Percentiles rank a stretch among this genome's conserved stretches.
These are phyloP conservation scores for Thelephora aurantiotincta DNA, from an alignment of 768 basidiomycete species.

Conservation along the genomic window DNA sequence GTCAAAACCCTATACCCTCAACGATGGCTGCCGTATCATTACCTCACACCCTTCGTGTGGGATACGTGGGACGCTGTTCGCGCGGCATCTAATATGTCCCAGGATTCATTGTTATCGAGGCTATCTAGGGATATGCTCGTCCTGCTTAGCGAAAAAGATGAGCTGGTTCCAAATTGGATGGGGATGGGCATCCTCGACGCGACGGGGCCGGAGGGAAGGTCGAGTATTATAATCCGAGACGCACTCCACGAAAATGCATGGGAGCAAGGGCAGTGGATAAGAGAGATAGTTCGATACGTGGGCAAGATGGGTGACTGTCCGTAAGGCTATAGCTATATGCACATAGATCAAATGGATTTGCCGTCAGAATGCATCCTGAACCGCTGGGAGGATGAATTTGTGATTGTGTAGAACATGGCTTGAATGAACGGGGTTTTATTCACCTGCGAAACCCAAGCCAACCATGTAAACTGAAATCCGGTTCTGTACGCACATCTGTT, in stretches of 20 bases:
- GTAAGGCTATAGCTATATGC: too few relatives aligned
- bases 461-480: too few relatives aligned
- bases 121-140: constrained; percentile 18
- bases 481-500: too few relatives aligned
- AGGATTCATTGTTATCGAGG: constrained; percentile 6
- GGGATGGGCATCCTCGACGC: constrained; percentile 16
- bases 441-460: too few relatives aligned
- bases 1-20: constrained; percentile 31
- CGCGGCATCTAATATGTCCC: constrained; percentile 6
- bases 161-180: constrained; percentile 30
- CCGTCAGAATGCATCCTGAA: too few relatives aligned
- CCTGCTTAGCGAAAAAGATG: constrained; percentile 28
- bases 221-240: constrained; percentile 14
- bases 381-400: too few relatives aligned
- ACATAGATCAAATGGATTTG: too few relatives aligned
- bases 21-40: constrained; percentile 34
- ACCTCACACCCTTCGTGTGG: constrained; percentile 26
- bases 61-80: constrained; percentile 33
- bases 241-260: constrained; percentile 28
- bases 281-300: constrained; percentile 15
- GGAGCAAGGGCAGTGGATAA: constrained; percentile 16
- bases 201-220: neutral
- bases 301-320: neutral
- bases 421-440: too few relatives aligned
- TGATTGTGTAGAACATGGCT: too few relatives aligned